phyloP scores from a whole-genome alignment of 352 stramenopile species.

The Pythium plurisporium region DNA sequence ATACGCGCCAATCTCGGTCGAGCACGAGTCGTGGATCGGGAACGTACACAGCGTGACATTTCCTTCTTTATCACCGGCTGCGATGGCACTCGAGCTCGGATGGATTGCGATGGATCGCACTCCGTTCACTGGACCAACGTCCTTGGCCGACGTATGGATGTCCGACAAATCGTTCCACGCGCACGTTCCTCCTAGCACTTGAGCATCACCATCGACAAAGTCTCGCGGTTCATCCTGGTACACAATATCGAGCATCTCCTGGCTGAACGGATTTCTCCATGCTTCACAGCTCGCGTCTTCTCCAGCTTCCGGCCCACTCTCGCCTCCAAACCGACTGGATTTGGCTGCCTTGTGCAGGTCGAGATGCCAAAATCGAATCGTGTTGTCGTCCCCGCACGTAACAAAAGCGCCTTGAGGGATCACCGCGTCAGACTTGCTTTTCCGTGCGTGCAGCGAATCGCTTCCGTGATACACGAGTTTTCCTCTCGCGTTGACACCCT shows the following conservation, averaged over 20 bases:
- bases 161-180: slow-evolving; percentile 31
- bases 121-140: slow-evolving; percentile 35
- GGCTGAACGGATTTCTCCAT: slow-evolving; percentile 67
- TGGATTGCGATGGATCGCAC: slow-evolving; percentile 44
- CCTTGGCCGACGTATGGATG: slow-evolving; percentile 39
- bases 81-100: slow-evolving; percentile 57
- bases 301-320: not conserved
- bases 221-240: slow-evolving; percentile 48
- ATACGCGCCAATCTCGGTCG: slow-evolving; percentile 49
- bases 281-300: slow-evolving; percentile 19
- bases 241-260: slow-evolving; percentile 66
- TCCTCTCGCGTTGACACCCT: slow-evolving; percentile 49
- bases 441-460: slow-evolving; percentile 15
- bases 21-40: slow-evolving; percentile 23
- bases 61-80: slow-evolving; percentile 64
- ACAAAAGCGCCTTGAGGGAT: slow-evolving; percentile 73
- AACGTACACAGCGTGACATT: slow-evolving; percentile 56
- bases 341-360: slow-evolving; percentile 49
- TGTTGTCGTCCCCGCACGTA: slow-evolving; percentile 85
- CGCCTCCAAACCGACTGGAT: slow-evolving; percentile 18
- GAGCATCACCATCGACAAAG: slow-evolving; percentile 36
- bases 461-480: slow-evolving; percentile 44
- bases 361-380: slow-evolving; percentile 83
- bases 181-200: slow-evolving; percentile 59
- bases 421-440: slow-evolving; percentile 11